A percentile compares a stretch with the other conserved stretches of the same genome.
Evolutionary conservation across 83 land plant genomes (phyloP).

Genomic region (Picea abies): DNA sequence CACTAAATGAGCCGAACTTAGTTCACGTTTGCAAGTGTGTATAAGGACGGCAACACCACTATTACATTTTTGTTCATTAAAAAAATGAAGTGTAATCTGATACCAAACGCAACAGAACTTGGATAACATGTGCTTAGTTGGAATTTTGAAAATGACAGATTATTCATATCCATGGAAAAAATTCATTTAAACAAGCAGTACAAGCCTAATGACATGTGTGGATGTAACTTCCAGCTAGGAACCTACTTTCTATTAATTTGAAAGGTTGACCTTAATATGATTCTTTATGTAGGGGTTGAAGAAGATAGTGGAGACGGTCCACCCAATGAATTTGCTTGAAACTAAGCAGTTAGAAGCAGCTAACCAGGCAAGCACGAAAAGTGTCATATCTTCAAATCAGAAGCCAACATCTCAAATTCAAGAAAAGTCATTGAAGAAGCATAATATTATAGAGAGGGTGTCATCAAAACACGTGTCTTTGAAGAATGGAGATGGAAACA

Average conservation of each 20-base stretch:
- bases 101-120: neutral
- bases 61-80: neutral
- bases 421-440: neutral
- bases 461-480: no score
- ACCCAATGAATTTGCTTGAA: neutral
- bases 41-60: neutral
- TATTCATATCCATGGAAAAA: neutral
- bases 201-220: no score
- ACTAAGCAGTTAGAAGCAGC: slow-evolving; percentile 1
- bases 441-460: no score
- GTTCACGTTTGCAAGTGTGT: no score
- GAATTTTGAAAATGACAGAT: neutral
- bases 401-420: no score
- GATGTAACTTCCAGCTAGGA: neutral
- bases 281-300: neutral
- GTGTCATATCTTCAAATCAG: no score
- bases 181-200: no score
- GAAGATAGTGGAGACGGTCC: neutral
- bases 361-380: neutral
- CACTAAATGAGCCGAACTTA: no score
- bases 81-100: neutral
- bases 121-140: neutral
- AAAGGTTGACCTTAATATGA: neutral
- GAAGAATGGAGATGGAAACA: neutral
- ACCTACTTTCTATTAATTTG: neutral